Base-by-base conservation (phyloP, 345 rosid genomes). In the Psidium friedrichsthalianum region DNA sequence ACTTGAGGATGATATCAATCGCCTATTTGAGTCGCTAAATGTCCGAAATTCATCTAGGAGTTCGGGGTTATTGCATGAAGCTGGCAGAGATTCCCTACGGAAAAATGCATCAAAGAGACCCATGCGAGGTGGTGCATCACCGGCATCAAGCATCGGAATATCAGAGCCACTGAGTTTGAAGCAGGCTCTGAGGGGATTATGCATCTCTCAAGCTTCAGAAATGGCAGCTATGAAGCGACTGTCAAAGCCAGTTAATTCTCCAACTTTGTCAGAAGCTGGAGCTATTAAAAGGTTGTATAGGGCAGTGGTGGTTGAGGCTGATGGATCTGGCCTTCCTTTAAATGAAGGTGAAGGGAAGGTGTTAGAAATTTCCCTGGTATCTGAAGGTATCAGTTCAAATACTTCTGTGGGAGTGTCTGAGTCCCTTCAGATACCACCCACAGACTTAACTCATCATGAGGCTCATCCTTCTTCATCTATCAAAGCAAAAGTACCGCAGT, bases 191-290 rank as follows among this genome's bases (percentile, higher is more conserved):
- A 91, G 98, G 88, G 95, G 96, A 51, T 91, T 95, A 83, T 95
- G 94, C 87, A 95, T 95, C 82, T 93, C 96, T 82, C 98, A 95
- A 90, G 98, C 98, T 61, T 94, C 96, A 2, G 96, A 95, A 87
- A 91, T 93, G 94, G 98, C 98, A 86, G 98, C 98, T 49, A 91
- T 90, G 94, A 95, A 95, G 90, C 91, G 96, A 61, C 86, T 92
- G 84, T 90, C 94, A 36, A 93, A 88, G 88, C 94, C 92, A 12
- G 84, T 87, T 11, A 88, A 86, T 90, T 89, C 93, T 42, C 87
- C 92, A 24, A 85, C 93, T 83, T 80, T 87, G 24, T 92, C 93
- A 1, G 96, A 95, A 88, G 92, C 94, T 6, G 94, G 94, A 85
- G 87, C 91, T 56, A 93, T 94, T 84, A 95, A 92, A 87, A 92